Conservation (phyloP, 1,284 basidiomycete species). For the Sanguinoderma infundibulare region DNA sequence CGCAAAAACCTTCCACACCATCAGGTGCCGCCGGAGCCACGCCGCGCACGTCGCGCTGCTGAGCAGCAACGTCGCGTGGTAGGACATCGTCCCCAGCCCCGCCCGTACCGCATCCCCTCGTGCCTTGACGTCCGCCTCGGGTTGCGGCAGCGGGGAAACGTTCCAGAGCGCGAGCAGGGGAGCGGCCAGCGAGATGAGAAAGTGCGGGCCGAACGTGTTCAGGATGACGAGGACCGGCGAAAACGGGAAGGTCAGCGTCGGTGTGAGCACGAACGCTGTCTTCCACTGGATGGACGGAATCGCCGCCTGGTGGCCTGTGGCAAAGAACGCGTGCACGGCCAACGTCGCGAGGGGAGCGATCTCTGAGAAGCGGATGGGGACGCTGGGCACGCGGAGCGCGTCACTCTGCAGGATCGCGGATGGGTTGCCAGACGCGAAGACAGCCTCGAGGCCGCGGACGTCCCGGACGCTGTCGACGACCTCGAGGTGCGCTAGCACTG, state of each 20-base stretch:
- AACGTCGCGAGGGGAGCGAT: constrained; percentile 76
- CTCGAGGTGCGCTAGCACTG: constrained; percentile 76
- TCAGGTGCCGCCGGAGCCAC: constrained; percentile 85
- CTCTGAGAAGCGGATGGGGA: constrained; percentile 66
- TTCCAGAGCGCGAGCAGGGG: constrained; percentile 91
- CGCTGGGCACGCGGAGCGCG: constrained; percentile 30
- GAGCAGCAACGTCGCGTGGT: constrained; percentile 71
- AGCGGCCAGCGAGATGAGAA: constrained; percentile 66
- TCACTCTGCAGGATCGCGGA: constrained; percentile 45
- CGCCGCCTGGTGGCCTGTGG: constrained; percentile 92
- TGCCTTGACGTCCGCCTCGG: constrained; percentile 32
- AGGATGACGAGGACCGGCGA: constrained; percentile 80
- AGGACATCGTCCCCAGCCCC: constrained; percentile 68
- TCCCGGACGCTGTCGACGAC: constrained; percentile 82
- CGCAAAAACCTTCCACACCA: constrained; percentile 99
- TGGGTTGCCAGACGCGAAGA: constrained; percentile 50
- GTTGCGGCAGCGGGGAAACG: constrained; percentile 59
- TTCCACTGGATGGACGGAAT: constrained; percentile 97
- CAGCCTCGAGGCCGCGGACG: constrained; percentile 57
- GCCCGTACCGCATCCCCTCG: constrained; percentile 50
- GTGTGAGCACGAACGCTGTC: constrained; percentile 80
- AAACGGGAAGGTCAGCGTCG: constrained; percentile 73
- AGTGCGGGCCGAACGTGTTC: constrained; percentile 81
- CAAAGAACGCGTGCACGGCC: constrained; percentile 80
- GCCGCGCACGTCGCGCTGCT: constrained; percentile 78